Percentiles rank a stretch among this genome's conserved stretches.
Conservation (phyloP, 208 protist species). For the Tetramitus jugosus region DNA sequence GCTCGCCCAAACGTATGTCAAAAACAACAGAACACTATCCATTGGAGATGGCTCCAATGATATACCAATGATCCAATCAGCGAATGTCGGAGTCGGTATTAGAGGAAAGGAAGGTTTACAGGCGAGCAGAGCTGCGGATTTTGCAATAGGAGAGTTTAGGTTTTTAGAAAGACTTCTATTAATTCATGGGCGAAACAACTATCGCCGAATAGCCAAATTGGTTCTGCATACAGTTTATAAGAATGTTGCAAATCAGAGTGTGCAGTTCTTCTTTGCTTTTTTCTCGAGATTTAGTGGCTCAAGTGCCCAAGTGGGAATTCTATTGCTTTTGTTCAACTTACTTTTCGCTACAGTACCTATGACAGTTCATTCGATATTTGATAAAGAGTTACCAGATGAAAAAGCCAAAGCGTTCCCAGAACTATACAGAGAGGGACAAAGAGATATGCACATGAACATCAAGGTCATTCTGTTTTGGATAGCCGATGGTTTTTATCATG, state of each 20-base stretch:
- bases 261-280: conserved; percentile 50
- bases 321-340: conserved; percentile 51
- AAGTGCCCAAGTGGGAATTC: conserved; percentile 37
- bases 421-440: conserved; percentile 39
- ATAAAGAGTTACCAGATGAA: conserved; percentile 46
- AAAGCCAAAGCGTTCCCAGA: conserved; percentile 25
- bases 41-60: conserved; percentile 56
- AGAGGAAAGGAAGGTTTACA: conserved; percentile 76
- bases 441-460: conserved; percentile 31
- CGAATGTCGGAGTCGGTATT: conserved; percentile 79
- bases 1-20: neutral
- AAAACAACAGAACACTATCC: conserved; percentile 34
- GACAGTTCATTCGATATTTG: conserved; percentile 52
- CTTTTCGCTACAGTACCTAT: conserved; percentile 60
- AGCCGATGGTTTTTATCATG: conserved; percentile 25
- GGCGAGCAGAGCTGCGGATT: conserved; percentile 80
- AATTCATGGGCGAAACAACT: conserved; percentile 62
- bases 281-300: conserved; percentile 49
- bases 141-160: conserved; percentile 41
- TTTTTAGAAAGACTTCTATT: conserved; percentile 54
- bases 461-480: conserved; percentile 23
- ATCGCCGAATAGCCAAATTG: conserved; percentile 51
- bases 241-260: conserved; percentile 54
- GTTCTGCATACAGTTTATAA: conserved; percentile 77
- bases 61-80: conserved; percentile 85